Base-by-base conservation (phyloP, 768 basidiomycete genomes). In the Lactifluus pinguis region DNA sequence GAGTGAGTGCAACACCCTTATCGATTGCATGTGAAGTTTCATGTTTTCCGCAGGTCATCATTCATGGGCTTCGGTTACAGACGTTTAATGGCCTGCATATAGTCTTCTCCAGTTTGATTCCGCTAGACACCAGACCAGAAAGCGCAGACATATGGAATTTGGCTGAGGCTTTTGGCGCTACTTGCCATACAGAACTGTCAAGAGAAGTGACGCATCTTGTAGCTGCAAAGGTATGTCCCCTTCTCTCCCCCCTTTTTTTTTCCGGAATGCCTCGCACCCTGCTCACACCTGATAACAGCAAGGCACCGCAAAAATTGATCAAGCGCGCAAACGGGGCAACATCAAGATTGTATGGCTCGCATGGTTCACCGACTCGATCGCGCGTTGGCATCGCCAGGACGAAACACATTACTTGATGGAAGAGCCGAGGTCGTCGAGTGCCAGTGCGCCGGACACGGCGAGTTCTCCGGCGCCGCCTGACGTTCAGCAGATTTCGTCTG, bases 71-170 rank as follows among this genome's bases (percentile, higher is more conserved):
- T 72, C 87, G 95, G 55, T 70, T 77, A 25, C 80, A 83, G 66
- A 87, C 91, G 0, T 79, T 98, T n/a, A 78, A 80, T 39, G 90
- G 88, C 32, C 80, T 86, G 32, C 83, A 89, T 68, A 81, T 99
- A 36, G 78, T 95, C 39, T 98, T 99, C 73, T 98, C 95, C 1
- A 92, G 94, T 59, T 84, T 99, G 44, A 94, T 98, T 58, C 94
- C 95, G 4, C 80, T 95, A n/a, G 87, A 92, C 67, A 85, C 84
- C 3, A 77, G 75, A 58, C 88, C 92, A 41, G 86, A 93, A 71
- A 77, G 78, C 51, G 89, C 82, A 53, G 92, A 93, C 67, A 83
- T 92, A 53, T 95, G 92, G 92, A 79, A 82, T 66, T 79, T 87
- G 70, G 92, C 95, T 13, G 79, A 81, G 51, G 86, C 89, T 74